Evolutionary conservation across 2,329 filamentous ascomycete species (phyloP).

Genomic region (Zarea fungicola): DNA sequence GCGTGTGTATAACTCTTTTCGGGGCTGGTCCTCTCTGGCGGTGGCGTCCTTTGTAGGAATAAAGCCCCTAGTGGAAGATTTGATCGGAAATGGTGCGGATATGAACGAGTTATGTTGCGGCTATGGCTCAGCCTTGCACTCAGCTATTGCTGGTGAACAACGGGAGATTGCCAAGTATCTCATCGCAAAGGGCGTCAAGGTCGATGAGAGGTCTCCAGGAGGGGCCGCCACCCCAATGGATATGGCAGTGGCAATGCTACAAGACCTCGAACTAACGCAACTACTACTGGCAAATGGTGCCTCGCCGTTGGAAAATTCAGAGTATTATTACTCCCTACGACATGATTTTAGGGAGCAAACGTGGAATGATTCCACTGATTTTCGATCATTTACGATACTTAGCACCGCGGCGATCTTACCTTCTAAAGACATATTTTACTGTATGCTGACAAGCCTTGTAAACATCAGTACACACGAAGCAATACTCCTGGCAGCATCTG

Average conservation of each 20-base stretch:
- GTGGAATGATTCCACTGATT: too few relatives aligned
- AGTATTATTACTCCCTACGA: too few relatives aligned
- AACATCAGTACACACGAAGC: not conserved
- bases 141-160: not conserved
- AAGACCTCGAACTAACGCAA: not conserved
- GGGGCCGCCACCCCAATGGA: not conserved
- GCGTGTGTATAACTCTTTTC: not conserved
- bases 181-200: not conserved
- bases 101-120: not conserved
- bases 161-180: not conserved
- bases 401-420: not conserved
- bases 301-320: not conserved
- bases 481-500: not conserved
- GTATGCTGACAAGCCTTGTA: not conserved
- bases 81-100: not conserved
- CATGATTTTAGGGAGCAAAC: too few relatives aligned
- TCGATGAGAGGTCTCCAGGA: not conserved
- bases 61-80: not conserved
- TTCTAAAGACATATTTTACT: too few relatives aligned
- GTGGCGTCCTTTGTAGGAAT: not conserved
- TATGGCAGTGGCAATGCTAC: not conserved
- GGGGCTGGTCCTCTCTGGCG: not conserved
- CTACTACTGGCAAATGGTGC: not conserved
- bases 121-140: not conserved
- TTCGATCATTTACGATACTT: not conserved